Evolutionary conservation across 2,329 filamentous ascomycete species (phyloP).

Genomic region (Leptodontidium sp.): DNA sequence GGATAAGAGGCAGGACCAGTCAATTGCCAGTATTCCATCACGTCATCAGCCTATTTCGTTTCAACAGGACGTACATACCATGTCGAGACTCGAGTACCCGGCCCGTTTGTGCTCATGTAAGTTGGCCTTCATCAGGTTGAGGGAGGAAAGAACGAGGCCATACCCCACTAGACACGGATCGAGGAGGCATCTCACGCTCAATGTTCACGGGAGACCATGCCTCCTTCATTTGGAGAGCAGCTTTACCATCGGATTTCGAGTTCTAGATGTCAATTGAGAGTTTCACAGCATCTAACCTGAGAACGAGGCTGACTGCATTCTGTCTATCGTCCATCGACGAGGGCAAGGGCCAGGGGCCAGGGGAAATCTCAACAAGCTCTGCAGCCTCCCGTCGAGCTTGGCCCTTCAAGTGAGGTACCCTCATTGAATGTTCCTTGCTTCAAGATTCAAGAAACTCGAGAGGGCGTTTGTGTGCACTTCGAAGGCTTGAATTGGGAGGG

Average conservation of each 20-base stretch:
- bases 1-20: constrained; percentile 12
- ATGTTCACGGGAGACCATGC: background rate
- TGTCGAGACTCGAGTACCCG: constrained; percentile 26
- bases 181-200: background rate
- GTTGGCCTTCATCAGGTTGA: background rate
- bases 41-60: constrained; percentile 28
- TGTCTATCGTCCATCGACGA: background rate
- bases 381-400: constrained; percentile 10
- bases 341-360: background rate
- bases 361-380: background rate
- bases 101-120: constrained; percentile 26
- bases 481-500: constrained; percentile 5
- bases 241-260: background rate
- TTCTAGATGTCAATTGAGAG: constrained; percentile 7
- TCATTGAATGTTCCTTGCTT: background rate
- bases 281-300: background rate
- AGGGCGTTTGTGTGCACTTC: background rate
- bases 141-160: constrained; percentile 21
- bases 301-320: background rate
- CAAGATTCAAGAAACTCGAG: background rate
- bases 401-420: background rate
- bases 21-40: constrained; percentile 1
- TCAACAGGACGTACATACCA: constrained; percentile 27
- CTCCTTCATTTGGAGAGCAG: background rate
- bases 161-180: constrained; percentile 3